These are phyloP conservation scores for Ceratonia siliqua DNA, from an alignment of 306 rosid genomes.

Conservation along the genomic window DNA sequence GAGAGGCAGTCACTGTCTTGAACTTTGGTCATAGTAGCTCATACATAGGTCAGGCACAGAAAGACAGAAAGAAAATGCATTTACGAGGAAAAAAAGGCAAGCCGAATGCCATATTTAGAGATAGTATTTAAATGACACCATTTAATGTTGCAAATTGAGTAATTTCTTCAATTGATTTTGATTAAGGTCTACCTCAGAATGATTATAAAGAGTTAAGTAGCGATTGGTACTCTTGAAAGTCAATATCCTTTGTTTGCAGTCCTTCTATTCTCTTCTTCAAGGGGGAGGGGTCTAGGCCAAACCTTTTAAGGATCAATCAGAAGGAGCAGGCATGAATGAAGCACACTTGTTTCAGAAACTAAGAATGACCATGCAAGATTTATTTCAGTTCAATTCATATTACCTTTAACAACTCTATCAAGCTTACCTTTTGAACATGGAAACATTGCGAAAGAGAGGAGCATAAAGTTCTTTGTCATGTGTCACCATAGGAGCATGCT, in stretches of 20 bases:
- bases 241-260: not conserved
- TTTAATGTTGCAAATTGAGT: not conserved
- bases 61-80: slow-evolving; percentile 12
- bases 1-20: not conserved
- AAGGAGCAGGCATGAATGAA: slow-evolving; percentile 10
- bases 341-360: slow-evolving; percentile 1
- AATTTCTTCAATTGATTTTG: not conserved
- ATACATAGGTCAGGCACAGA: slow-evolving; percentile 7
- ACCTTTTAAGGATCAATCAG: slow-evolving; percentile 16
- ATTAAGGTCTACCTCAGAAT: not conserved
- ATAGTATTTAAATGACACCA: not conserved
- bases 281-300: not conserved
- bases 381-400: slow-evolving; percentile 13
- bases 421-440: slow-evolving; percentile 78
- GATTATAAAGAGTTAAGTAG: not conserved
- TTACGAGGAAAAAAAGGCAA: slow-evolving; percentile 4
- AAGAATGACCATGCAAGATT: slow-evolving; percentile 6
- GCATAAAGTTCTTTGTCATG: slow-evolving; percentile 69
- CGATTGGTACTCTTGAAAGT: slow-evolving; percentile 5
- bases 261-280: not conserved
- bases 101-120: slow-evolving; percentile 1
- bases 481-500: slow-evolving; percentile 55
- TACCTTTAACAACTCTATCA: slow-evolving; percentile 12
- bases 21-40: slow-evolving; percentile 13
- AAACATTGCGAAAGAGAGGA: slow-evolving; percentile 80